Evolutionary conservation across 2,329 filamentous ascomycete species (phyloP).

Genomic region (Leptoxyphium fumago): DNA sequence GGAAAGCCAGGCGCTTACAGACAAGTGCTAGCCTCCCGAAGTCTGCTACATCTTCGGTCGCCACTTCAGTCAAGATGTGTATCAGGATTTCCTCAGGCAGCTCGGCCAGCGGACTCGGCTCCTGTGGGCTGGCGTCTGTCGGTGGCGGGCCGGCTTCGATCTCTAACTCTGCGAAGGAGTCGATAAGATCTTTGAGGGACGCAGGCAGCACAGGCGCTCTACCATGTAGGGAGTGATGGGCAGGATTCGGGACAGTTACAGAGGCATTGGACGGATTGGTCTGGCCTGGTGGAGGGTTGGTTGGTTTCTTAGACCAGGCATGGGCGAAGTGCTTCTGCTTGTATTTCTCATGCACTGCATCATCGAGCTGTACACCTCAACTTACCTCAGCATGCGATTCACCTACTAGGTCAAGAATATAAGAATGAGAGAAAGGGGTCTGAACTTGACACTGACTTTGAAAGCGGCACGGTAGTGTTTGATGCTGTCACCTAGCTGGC

Average conservation of each 20-base stretch:
- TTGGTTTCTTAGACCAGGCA: constrained; percentile 34
- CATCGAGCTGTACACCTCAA: constrained; percentile 50
- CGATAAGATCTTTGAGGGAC: constrained; percentile 51
- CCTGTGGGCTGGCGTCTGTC: constrained; percentile 56
- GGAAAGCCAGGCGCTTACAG: constrained; percentile 74
- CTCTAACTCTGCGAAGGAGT: constrained; percentile 54
- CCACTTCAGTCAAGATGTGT: constrained; percentile 61
- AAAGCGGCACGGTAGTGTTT: constrained; percentile 82
- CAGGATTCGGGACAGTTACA: constrained; percentile 36
- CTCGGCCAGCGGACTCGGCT: constrained; percentile 62
- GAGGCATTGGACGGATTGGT: constrained; percentile 35
- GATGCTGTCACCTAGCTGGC: constrained; percentile 78
- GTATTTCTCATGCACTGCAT: constrained; percentile 70
- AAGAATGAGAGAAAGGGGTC: background rate
- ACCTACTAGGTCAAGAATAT: constrained; percentile 3
- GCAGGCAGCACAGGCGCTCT: constrained; percentile 31
- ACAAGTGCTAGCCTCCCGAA: constrained; percentile 65
- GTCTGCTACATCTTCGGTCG: constrained; percentile 57
- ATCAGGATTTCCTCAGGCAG: constrained; percentile 75
- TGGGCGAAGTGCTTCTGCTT: constrained; percentile 81
- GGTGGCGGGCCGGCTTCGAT: constrained; percentile 54
- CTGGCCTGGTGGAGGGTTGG: constrained; percentile 14
- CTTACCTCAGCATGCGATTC: constrained; percentile 15
- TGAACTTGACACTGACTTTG: constrained; percentile 39
- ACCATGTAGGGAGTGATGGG: constrained; percentile 43